phyloP scores from a whole-genome alignment of 257 asterid species.

The Ocimum tenuiflorum region DNA sequence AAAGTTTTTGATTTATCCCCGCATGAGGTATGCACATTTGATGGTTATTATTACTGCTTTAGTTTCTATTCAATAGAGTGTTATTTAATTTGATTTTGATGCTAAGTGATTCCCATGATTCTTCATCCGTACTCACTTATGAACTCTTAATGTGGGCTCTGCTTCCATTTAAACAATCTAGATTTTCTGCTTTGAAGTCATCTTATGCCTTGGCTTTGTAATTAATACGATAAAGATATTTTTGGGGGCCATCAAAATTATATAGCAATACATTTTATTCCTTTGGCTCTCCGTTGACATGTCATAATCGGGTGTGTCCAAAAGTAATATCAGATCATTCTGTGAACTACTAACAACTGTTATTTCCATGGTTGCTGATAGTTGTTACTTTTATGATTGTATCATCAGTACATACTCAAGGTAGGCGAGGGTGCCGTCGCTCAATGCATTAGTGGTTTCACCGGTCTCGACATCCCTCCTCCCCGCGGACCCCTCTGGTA shows the following conservation, averaged over 20 bases:
- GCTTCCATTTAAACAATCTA: neutral
- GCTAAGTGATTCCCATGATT: neutral
- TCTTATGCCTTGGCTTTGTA: neutral
- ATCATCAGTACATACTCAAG: constrained; percentile 70
- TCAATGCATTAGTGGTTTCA: constrained; percentile 93
- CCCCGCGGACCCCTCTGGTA: constrained; percentile 99
- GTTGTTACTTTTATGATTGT: neutral
- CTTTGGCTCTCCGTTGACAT: too few species aligned
- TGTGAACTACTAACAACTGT: neutral
- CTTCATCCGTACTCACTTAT: neutral
- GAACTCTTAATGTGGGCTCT: neutral
- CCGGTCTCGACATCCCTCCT: constrained; percentile 82
- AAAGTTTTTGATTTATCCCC: constrained; percentile 68
- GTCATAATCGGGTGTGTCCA: neutral
- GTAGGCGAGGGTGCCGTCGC: constrained; percentile 81
- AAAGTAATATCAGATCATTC: neutral
- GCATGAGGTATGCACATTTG: constrained; percentile 44
- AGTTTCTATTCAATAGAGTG: neutral
- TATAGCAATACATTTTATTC: too few species aligned
- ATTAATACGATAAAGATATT: too few species aligned
- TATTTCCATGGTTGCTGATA: neutral
- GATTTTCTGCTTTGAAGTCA: neutral
- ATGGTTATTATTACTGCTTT: neutral
- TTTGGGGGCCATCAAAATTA: too few species aligned
- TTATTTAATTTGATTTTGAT: neutral